Conservation (phyloP, 148 eudicot genomes). For the Diospyros lotus region DNA sequence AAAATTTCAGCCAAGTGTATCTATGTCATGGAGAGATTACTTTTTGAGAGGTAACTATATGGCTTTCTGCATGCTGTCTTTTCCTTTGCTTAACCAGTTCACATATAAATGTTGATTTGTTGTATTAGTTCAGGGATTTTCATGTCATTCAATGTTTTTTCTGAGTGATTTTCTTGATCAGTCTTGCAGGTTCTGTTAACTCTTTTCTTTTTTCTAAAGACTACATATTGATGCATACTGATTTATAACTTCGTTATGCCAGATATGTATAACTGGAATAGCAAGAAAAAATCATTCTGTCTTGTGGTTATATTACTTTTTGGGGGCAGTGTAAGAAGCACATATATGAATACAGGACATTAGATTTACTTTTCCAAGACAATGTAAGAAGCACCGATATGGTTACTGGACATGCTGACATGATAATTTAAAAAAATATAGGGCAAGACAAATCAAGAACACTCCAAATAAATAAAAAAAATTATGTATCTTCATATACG, state of each 20-base stretch:
- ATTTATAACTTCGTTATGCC: background rate
- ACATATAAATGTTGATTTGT: background rate
- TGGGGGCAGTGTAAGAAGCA: no score
- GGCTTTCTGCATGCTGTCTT: background rate
- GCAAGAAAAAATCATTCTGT: no score
- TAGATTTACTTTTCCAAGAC: no score
- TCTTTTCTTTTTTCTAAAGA: background rate
- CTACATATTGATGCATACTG: background rate
- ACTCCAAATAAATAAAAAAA: no score
- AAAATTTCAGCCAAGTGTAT: slow-evolving; percentile 50
- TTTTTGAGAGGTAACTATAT: slow-evolving; percentile 59
- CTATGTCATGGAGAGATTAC: slow-evolving; percentile 90
- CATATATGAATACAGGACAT: no score
- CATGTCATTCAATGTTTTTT: background rate
- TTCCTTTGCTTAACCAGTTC: background rate
- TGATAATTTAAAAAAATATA: no score
- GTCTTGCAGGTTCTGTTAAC: background rate
- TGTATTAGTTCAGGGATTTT: background rate
- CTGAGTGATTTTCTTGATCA: background rate
- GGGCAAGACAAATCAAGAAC: no score
- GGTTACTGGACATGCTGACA: no score
- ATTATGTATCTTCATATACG: no score
- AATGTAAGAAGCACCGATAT: no score
- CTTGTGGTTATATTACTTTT: no score
- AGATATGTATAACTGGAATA: background rate